Base-by-base conservation (phyloP, 2,329 filamentous ascomycete genomes). In the Xylariaceae sp. region DNA sequence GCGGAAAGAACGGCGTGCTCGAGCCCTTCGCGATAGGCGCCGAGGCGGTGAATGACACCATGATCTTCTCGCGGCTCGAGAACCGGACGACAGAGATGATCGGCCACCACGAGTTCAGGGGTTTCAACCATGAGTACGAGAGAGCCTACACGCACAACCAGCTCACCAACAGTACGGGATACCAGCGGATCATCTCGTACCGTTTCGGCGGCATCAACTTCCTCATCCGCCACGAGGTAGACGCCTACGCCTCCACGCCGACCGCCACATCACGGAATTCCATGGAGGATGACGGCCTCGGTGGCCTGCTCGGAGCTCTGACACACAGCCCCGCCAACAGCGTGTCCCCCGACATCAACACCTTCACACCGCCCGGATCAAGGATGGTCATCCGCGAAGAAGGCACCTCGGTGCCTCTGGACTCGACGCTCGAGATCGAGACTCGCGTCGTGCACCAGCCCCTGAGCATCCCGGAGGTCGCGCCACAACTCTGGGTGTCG, bases 111-210 rank as follows among this genome's bases (percentile, higher is more conserved):
- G 68, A 76, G 1, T 78, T 77, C 65, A 68, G 58, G 13, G 78
- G 77, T 0, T 79, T 67, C 63, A 76, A 77, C 13, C 75, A 77
- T 59, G 70, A 76, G 60, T 80, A 78, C 59, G 75, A 79, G 60
- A 79, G 78, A 59, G 68, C 66, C 3, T 77, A 72, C 65, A 81
- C 79, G 2, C 70, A 47, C 4, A 53, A 50, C 50, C 58, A 73
- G 56, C 65, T 78, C 48, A 15, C 30, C 1, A 68, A 64, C 3
- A 77, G 74, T 62, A 78, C 75, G 49, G 75, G 76, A n/a, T 75
- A 81, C 63, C 72, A 80, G 61, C 68, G 77, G 48, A 74, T 81
- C 23, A 69, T 80, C 42, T 74, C 71, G 0, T 82, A 81, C 63
- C 59, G 58, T 10, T 77, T 81, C 55, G 68, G 74, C 39, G 73